Conservation (phyloP, 371 early-diverging fungal species). For the Parasitella parasitica region DNA sequence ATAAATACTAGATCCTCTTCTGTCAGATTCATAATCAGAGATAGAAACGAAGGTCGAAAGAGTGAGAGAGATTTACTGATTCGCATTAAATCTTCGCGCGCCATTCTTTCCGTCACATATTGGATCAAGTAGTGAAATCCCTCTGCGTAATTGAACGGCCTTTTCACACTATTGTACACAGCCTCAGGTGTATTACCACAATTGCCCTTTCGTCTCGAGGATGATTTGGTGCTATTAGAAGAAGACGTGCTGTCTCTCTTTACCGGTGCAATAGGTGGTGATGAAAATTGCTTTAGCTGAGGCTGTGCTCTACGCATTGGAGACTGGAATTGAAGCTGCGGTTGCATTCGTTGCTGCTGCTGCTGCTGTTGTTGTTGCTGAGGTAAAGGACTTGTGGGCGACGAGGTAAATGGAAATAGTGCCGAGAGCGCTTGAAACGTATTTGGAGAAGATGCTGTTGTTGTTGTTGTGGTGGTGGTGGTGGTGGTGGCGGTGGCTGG, state of each 20-base stretch:
- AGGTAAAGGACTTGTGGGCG: constrained; percentile 8
- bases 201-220: constrained; percentile 32
- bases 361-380: constrained; percentile 10
- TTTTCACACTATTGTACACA: constrained; percentile 64
- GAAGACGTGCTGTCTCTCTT: constrained; percentile 23
- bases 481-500: neutral
- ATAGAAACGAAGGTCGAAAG: constrained; percentile 91
- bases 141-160: constrained; percentile 85
- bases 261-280: neutral
- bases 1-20: constrained; percentile 90
- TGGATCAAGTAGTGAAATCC: constrained; percentile 86
- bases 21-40: constrained; percentile 86
- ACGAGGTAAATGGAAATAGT: constrained; percentile 9
- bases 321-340: constrained; percentile 1
- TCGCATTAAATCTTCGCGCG: constrained; percentile 80
- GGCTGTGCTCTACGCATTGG: neutral
- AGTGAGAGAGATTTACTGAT: constrained; percentile 84
- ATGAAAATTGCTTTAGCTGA: constrained; percentile 11
- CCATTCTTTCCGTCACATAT: constrained; percentile 84
- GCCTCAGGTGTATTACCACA: constrained; percentile 51
- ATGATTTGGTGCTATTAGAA: constrained; percentile 12
- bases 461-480: neutral
- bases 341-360: constrained; percentile 11
- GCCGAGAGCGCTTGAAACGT: neutral
- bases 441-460: neutral